Base-by-base conservation (phyloP, 106 monocot genomes). In the Acanthochlamys bracteata region DNA sequence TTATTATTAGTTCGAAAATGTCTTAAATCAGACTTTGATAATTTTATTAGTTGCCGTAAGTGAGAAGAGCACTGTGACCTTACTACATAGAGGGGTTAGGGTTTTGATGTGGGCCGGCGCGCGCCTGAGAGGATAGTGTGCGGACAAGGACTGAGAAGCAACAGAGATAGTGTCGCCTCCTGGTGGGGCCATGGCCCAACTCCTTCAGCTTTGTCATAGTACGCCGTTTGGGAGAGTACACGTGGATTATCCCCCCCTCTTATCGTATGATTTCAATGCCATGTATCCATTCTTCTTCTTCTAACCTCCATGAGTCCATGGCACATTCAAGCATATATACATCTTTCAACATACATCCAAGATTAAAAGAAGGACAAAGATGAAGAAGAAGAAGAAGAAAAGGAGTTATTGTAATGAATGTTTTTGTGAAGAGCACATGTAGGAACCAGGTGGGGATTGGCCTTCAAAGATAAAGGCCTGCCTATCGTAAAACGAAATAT, bases 381-480 rank as follows among this genome's bases (percentile, higher is more conserved):
- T 13, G 51, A 51, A 19, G 45, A 14, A 10, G 45, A 14, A 14
- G 45, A 46, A n/a, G n/a, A n/a, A n/a, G n/a, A 33, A 33, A 3
- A 33, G 1, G 33, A 33, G 33, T 33, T 33, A 33, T 33, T 33
- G 6, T 6, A 6, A 33, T 33, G 33, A 33, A 14, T 8, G n/a
- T 13, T 51, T 13, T 51, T 51, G 17, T 51, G n/a, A 51, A 51
- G 51, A 15, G 51, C 4, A 51, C 51, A 9, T 19, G 17, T 51
- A 51, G 51, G 23, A 59, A 16, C 22, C 24, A 59, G 59, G 25
- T 59, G 25, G 59, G 25, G 25, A 15, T 16, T 59, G 59, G 59
- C 13, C 59, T 14, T 59, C 33, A 59, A 59, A 59, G 26, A 59
- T 59, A 59, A 59, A 59, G n/a, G 62, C 10, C 41, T n/a, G 27